These are phyloP conservation scores for Flueggea neowawraea DNA, from an alignment of 441 rosid species.

Conservation along the genomic window DNA sequence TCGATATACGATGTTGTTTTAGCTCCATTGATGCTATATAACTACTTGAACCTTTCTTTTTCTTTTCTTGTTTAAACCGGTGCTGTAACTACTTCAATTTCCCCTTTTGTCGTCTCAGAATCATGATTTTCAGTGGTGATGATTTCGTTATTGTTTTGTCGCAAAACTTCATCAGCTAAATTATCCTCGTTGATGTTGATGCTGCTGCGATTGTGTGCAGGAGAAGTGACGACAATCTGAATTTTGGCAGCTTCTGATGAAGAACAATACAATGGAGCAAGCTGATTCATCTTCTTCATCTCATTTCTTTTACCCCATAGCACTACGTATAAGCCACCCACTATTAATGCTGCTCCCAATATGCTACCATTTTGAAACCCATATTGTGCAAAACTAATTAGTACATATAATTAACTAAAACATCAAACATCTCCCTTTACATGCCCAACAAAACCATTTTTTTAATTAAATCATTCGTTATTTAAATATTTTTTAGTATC, in stretches of 20 bases:
- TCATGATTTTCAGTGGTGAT: no score
- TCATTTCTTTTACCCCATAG: slow-evolving; percentile 9
- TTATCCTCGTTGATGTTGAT: neutral
- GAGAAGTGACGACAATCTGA: neutral
- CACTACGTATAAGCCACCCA: slow-evolving; percentile 2
- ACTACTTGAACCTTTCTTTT: no score
- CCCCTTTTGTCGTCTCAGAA: no score
- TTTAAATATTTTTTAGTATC: no score
- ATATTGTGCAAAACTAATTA: neutral
- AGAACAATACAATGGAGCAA: neutral
- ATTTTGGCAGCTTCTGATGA: neutral
- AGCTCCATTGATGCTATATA: no score
- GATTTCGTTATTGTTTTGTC: no score
- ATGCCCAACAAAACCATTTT: no score
- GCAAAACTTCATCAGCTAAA: neutral
- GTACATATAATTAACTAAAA: neutral
- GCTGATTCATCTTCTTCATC: neutral
- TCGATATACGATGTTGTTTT: no score
- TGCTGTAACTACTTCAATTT: no score
- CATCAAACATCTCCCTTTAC: no score
- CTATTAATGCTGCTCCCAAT: slow-evolving; percentile 1
- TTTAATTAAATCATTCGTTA: no score
- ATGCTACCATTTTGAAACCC: neutral
- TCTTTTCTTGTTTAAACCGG: no score
- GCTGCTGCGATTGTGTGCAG: neutral